Evolutionary conservation across 2,329 filamentous ascomycete genomes (phyloP).

Genomic region (Fusarium lyarnte): DNA sequence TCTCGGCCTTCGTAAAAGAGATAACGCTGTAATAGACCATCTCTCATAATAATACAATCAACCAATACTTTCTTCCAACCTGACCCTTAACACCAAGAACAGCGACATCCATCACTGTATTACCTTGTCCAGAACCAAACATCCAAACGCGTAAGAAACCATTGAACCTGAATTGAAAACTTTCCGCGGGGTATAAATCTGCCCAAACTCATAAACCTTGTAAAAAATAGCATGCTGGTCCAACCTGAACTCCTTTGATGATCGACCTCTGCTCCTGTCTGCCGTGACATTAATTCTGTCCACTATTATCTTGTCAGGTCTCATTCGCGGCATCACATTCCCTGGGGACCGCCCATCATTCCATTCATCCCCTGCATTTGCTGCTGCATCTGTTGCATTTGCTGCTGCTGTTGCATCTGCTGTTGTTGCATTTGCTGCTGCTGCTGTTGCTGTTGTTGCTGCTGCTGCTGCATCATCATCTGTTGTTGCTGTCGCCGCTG

Average conservation of each 20-base stretch:
- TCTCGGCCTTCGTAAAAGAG: neutral
- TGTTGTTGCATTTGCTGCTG: slow-evolving; percentile 44
- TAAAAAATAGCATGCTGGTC: slow-evolving; percentile 17
- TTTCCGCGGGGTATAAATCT: slow-evolving; percentile 47
- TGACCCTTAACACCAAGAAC: slow-evolving; percentile 32
- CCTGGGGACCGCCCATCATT: slow-evolving; percentile 63
- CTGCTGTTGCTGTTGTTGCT: slow-evolving; percentile 39
- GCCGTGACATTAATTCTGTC: slow-evolving; percentile 17
- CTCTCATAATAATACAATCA: slow-evolving; percentile 11
- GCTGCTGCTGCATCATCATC: slow-evolving; percentile 45
- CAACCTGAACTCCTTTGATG: slow-evolving; percentile 36
- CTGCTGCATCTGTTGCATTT: slow-evolving; percentile 40
- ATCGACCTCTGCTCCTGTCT: slow-evolving; percentile 3
- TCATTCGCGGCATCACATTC: slow-evolving; percentile 50
- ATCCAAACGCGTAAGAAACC: slow-evolving; percentile 12
- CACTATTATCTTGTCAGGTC: neutral
- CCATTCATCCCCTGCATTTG: slow-evolving; percentile 47
- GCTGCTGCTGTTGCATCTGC: slow-evolving; percentile 40
- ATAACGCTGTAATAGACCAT: neutral
- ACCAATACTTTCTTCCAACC: slow-evolving; percentile 6
- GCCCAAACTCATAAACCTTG: slow-evolving; percentile 35
- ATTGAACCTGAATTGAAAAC: slow-evolving; percentile 38
- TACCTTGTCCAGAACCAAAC: slow-evolving; percentile 25
- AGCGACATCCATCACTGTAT: slow-evolving; percentile 4
- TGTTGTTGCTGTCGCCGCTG: slow-evolving; percentile 49